Conservation (phyloP, 495 filamentous ascomycete genomes). For the Penicillium crystallinum region DNA sequence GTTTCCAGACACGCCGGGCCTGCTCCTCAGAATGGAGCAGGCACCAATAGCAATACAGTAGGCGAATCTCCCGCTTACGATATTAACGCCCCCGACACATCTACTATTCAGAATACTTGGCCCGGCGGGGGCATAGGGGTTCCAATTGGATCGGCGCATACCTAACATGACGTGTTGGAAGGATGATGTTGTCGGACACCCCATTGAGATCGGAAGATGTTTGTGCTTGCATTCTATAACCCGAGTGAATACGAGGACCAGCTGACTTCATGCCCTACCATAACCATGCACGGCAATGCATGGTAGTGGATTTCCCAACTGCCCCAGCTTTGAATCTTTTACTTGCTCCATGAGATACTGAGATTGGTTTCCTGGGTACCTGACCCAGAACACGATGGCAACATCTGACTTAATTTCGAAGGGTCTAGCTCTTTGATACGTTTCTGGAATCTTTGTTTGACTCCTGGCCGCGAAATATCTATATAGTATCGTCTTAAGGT, state of each 20-base stretch:
- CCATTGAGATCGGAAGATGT: background rate
- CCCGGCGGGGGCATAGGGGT: constrained; percentile 27
- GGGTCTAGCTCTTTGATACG: background rate
- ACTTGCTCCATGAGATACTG: background rate
- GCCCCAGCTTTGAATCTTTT: background rate
- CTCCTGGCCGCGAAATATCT: background rate
- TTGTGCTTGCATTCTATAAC: background rate
- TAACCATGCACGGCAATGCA: background rate
- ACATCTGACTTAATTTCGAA: background rate
- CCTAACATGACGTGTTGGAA: constrained; percentile 1
- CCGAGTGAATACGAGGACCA: background rate
- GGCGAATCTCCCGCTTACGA: constrained; percentile 36
- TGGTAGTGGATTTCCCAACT: background rate
- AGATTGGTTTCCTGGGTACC: background rate
- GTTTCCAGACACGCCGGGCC: constrained; percentile 19
- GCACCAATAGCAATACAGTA: constrained; percentile 33
- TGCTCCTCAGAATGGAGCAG: constrained; percentile 17
- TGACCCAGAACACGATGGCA: background rate
- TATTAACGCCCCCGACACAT: constrained; percentile 21
- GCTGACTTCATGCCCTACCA: background rate
- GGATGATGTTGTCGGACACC: background rate
- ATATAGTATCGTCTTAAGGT: background rate
- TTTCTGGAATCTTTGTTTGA: background rate
- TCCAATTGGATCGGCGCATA: constrained; percentile 25
- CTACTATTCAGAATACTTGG: constrained; percentile 33